These are phyloP conservation scores for Amanita pseudoporphyria DNA, from an alignment of 768 basidiomycete genomes.

Conservation along the genomic window DNA sequence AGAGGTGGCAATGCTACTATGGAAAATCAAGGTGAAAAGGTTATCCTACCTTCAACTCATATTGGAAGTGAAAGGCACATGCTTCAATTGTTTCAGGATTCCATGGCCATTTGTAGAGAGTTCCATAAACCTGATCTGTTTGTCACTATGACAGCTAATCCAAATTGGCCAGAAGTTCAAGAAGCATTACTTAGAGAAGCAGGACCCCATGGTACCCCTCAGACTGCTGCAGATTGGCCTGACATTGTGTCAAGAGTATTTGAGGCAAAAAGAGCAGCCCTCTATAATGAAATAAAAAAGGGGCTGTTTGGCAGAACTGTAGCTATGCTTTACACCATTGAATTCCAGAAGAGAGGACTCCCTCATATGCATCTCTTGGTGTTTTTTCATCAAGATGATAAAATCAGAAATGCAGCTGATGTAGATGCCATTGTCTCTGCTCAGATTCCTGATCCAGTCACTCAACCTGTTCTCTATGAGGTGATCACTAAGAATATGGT, in stretches of 20 bases:
- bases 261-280: not conserved
- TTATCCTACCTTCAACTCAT: constrained; percentile 25
- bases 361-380: constrained; percentile 36
- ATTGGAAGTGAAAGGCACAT: constrained; percentile 25
- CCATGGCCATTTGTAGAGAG: constrained; percentile 28
- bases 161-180: constrained; percentile 33
- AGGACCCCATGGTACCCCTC: constrained; percentile 17
- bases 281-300: not conserved
- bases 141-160: constrained; percentile 40
- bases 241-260: not conserved
- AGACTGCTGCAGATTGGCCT: constrained; percentile 10
- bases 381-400: constrained; percentile 16
- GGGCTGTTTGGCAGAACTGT: not conserved
- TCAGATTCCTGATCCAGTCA: constrained; percentile 28
- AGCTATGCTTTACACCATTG: constrained; percentile 23
- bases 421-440: constrained; percentile 35
- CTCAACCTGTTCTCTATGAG: constrained; percentile 15
- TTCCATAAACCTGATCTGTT: constrained; percentile 32
- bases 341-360: constrained; percentile 36
- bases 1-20: no score
- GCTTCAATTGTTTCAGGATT: no score
- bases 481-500: not conserved
- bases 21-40: no score
- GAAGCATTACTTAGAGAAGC: constrained; percentile 12
- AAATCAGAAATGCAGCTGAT: constrained; percentile 12